Evolutionary conservation across 495 filamentous ascomycete species (phyloP), one percentile per base, ranked within the genome.

Genomic region (Staphylotrichum tortipilum): DNA sequence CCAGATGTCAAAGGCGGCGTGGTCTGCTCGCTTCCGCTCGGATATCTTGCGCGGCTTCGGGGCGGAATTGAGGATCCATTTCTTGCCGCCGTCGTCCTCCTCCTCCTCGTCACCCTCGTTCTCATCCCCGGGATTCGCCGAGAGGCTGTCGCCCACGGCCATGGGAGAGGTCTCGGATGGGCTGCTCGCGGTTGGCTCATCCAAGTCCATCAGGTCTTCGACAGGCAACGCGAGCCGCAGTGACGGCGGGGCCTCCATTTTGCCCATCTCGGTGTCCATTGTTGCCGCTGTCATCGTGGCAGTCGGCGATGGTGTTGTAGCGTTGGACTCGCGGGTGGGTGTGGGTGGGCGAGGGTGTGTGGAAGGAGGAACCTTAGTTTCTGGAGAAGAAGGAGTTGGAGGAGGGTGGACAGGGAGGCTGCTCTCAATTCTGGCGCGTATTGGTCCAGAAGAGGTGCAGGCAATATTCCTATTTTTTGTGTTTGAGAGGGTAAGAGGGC

Each of bases 1-100:
- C 62, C 66, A 72, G 12, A 64, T 63, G 37, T 77, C 66, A 43
- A 84, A 85, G 41, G 71, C 67, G 7, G 71, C 69, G 48, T 77
- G 75, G 34, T 82, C 78, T 5, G 60, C 54, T 26, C 68, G 67
- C 28, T 72, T 72, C 19, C 68, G 70, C 44, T 78, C 69, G 2
- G 75, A 72, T 31, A 70, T 60, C 42, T 69, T 72, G 18, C 59
- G 60, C 38, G 60, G 55, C 15, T 59, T 52, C 15, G 59, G 15
- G 4, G 43, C 45, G 18, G 57, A 37, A 22, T 69, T 58, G 33
- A 60, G 33, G 1, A 52, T 30, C 47, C 42, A 58, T 34, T 45
- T 33, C 28, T 63, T 54, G 36, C 15, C 22, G 3, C 34, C 45
- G 33, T 49, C 57, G 31, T 55, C 54, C 45, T 54, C 60, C 29